Conservation (phyloP, 441 rosid species). For the Gossypium lobatum region DNA sequence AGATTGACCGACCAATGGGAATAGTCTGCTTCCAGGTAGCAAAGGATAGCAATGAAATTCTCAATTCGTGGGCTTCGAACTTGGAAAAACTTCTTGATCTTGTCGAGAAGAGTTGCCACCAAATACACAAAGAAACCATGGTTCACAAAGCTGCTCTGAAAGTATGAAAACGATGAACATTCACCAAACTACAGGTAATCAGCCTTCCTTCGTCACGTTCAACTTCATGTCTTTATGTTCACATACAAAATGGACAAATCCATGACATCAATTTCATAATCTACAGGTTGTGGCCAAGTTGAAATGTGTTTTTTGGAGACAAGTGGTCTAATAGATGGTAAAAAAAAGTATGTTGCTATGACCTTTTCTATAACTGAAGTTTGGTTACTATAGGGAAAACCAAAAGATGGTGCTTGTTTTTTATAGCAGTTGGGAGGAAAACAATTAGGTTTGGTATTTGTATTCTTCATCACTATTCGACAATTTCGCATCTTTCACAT, state of each 20-base stretch:
- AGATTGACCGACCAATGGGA: constrained; percentile 91
- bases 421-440: not conserved
- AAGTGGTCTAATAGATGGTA: no score
- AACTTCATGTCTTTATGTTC: not conserved
- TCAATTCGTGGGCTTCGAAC: constrained; percentile 85
- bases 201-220: not conserved
- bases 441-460: not conserved
- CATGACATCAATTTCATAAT: not conserved
- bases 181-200: constrained; percentile 16
- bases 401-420: not conserved
- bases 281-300: not conserved
- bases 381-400: not conserved
- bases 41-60: constrained; percentile 91
- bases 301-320: not conserved
- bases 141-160: constrained; percentile 89
- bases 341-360: no score
- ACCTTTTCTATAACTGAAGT: not conserved
- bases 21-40: constrained; percentile 79
- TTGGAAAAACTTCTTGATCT: constrained; percentile 97
- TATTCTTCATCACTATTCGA: not conserved
- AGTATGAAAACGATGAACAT: constrained; percentile 32
- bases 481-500: not conserved
- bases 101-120: constrained; percentile 99
- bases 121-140: constrained; percentile 99
- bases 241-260: not conserved